Base-by-base conservation (phyloP, 176 grass and related monocot genomes). In the Carex scoparia region DNA sequence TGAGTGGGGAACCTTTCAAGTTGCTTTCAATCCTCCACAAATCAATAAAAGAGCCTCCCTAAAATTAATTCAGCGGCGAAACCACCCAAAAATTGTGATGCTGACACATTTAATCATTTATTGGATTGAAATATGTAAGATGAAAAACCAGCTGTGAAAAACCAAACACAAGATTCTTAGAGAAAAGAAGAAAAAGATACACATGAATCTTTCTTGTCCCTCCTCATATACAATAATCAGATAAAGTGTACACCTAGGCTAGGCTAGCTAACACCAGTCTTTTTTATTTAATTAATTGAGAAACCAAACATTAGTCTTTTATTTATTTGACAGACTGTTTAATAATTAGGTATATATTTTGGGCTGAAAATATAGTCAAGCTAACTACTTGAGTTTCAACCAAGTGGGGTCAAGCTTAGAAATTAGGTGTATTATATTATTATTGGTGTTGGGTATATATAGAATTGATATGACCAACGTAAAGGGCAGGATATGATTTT, bases 51-150 rank as follows among this genome's bases (percentile, higher is more conserved):
- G 32, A 65, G 63, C 79, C 59, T 65, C 79, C 12, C 37, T 44
- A 40, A 79, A 65, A 65, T 81, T 81, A 81, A 81, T 63, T 81
- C 40, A 81, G 79, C 59, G 79, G 79, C 18, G 1, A 63, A 81
- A 81, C 79, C 79, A 65, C 59, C 56, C 33, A 65, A 81, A 81
- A 81, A 30, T 81, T 65, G 35, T 81, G 79, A 81, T 81, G 35
- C n/a, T 81, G 79, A 81, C 40, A 81, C 23, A 81, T 65, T 81
- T 65, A 13, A 59, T 28, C 61, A 81, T 61, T 44, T 65, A 63
- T 65, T 38, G 61, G 56, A 46, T 44, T 81, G 2, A 44, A 61
- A 64, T 81, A 27, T 59, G 15, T 28, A 35, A 61, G 61, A 63
- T 33, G 56, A 18, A 81, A 64, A 81, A 65, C 14, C 15, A 81